Base-by-base conservation (phyloP, 768 basidiomycete genomes). In the Amylocystis lapponica region DNA sequence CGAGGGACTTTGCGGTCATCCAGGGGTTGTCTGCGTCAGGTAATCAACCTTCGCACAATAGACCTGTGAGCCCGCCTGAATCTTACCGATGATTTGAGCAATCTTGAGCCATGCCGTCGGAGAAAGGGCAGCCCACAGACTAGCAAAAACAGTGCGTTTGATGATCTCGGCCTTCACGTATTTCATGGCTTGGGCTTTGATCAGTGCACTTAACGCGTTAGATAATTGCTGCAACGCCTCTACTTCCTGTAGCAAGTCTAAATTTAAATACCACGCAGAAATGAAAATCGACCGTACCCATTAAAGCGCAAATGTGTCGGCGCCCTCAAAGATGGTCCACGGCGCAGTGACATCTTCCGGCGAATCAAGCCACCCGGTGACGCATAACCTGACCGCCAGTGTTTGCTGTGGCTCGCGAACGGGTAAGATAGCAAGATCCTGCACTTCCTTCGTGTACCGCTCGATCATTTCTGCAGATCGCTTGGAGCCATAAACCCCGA, bases 301-400 rank as follows among this genome's bases (percentile, higher is more conserved):
- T 62, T 72, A 74, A 42, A 81, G 55, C 4, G 76, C 77, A 51
- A 69, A 75, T 1, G 76, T 77, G 46, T 79, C 75, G 40, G 76
- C 70, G 11, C 56, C 66, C 5, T 49, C 52, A 47, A 76, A 74
- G 3, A 77, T 58, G 2, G 62, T 68, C 78, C 78, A 80, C 1
- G 78, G 77, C 4, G 65, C 67, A 4, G 63, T 66, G 19, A 79
- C 71, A 50, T 79, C 76, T 5, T 66, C 64, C 22, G 52, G 58
- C 8, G 63, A 54, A 6, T 60, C 54, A 26, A 79, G 53, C 78
- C 78, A 81, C 5, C 78, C 78, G 45, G 74, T 77, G 11, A 77
- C 66, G 48, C 78, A 79, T 17, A 81, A 48, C 31, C 74, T 60
- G 3, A 77, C 72, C 0, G 66, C 74, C 29, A 81, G 63, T 2